Base-by-base conservation (phyloP, 805 yeast species). In the Myxozyma monticola region DNA sequence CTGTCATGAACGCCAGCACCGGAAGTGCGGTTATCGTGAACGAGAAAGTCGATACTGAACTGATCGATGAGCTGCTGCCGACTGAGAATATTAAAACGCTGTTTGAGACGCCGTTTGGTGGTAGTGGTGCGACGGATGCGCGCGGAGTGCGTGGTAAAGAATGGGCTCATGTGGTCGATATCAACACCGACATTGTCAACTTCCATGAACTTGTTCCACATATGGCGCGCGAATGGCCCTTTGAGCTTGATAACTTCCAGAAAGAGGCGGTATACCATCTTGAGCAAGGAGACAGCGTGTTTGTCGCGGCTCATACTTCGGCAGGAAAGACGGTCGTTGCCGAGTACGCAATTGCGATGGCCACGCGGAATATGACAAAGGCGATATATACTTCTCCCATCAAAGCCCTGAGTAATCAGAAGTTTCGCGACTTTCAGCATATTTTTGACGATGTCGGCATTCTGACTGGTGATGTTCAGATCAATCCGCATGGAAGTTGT, bases 301-400 rank as follows among this genome's bases (percentile, higher is more conserved):
- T 93, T 69, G 96, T 93, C 2, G 98, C 98, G 2, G 99, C 99
- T 0, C 99, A 91, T 68, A 91, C 99, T 0, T 91, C 98, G 2
- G 99, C 99, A 0, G 99, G 99, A 70, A 91, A 91, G 65, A 91
- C 99, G 0, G 99, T 91, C 2, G 96, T 93, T 22, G 99, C 99
- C 0, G 99, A 91, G 66, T 91, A 91, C 65, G 98, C 98, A 2
- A 93, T 91, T 67, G 96, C 98, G 2, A 84, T 91, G 96, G 95
- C 98, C 1, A 79, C 83, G 54, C 76, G 96, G 65, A 91, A 93
- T 66, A 90, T 90, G 96, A 91, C 98, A 9, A 91, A 90, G 65
- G 88, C 96, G 1, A 93, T 91, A 42, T 91, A 91, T 67, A 91
- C 99, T 0, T 90, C 97, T 0, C 99, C 99, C 18, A 88, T 88